Evolutionary conservation across 306 rosid genomes (phyloP), one percentile per base, ranked within the genome.

Genomic region (Inga laurina): DNA sequence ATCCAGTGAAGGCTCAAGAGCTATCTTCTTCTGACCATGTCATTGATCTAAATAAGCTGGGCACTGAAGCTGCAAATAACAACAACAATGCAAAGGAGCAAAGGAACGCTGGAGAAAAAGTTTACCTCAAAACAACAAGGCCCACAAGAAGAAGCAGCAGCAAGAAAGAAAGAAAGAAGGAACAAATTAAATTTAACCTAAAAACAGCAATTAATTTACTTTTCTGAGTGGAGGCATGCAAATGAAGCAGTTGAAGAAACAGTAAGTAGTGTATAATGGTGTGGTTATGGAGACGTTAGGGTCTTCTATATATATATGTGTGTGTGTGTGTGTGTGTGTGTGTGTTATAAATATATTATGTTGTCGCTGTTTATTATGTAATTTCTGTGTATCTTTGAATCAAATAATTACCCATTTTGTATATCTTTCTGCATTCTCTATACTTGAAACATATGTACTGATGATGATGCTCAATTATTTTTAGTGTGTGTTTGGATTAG

Each of bases 1-100:
- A 87, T 39, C 92, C 92, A 11, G 82, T 35, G 3, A 88, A 94
- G 90, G 77, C 82, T 32, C 97, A 90, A 14, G 92, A 93, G 74
- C 74, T 84, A 2, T 37, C 72, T 2, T 45, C 75, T 43, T 77
- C 92, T 4, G 94, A 88, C 4, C 98, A 96, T 74, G 64, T 90
- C 30, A 86, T 92, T 44, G 97, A 93, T 10, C 91, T 90, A 10
- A 83, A 85, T 82, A 91, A 89, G 80, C 82, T 89, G 10, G 67
- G 80, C 74, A 82, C 87, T 80, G 88, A 75, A 15, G 93, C 90
- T 44, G 84, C 64, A 56, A 56, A 82, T 14, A 90, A 35, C 73
- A 90, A 39, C 13, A 90, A 35, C 73, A 89, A 41, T 75, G 81
- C 86, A 8, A 86, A 75, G 7, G 76, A 77, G 54, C 57, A 48